Base-by-base conservation (phyloP, 768 basidiomycete species). In the Termitomyces sp. region DNA sequence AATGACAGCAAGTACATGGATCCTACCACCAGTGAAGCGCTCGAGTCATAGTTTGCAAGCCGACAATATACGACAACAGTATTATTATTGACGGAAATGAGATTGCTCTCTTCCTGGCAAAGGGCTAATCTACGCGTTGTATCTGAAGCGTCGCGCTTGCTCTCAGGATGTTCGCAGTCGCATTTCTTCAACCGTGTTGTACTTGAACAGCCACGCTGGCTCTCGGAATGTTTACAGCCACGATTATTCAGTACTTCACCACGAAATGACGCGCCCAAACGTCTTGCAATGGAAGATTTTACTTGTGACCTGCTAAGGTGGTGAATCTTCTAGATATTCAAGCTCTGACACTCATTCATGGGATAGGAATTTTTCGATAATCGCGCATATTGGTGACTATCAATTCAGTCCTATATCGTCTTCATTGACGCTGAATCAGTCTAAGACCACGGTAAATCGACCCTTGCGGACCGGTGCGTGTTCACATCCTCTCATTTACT, bases 361-460 rank as follows among this genome's bases (percentile, higher is more conserved):
- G 43, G n/a, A 11, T 53, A 90, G 89, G 53, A 98, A 98, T 70
- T 94, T 98, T 69, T 95, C 94, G 10, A 94, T 98, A 62, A 96
- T 98, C 67, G 94, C 94, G 1, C 95, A 98, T 69, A 97, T 97
- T 63, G 94, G 93, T 86, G 65, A 54, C 68, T 58, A 53, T 12
- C 23, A 10, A 33, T 26, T 5, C 21, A 5, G 12, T 33, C 41
- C 49, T 35, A 41, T 50, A n/a, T 41, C 9, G 21, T 53, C 41
- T 50, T 57, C 8, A 55, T 51, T 35, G 31, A 55, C 51, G 21
- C 38, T 56, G 42, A 56, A 50, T 26, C 50, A n/a, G 56, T 35
- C 33, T 35, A 51, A 58, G 90, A 97, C 70, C 95, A 97, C 71
- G 96, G 96, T 52, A 98, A 98, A 77, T 94, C 92, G 4, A 97